Evolutionary conservation across 805 yeast genomes (phyloP).

Genomic region (Sugiyamaella marilandica): DNA sequence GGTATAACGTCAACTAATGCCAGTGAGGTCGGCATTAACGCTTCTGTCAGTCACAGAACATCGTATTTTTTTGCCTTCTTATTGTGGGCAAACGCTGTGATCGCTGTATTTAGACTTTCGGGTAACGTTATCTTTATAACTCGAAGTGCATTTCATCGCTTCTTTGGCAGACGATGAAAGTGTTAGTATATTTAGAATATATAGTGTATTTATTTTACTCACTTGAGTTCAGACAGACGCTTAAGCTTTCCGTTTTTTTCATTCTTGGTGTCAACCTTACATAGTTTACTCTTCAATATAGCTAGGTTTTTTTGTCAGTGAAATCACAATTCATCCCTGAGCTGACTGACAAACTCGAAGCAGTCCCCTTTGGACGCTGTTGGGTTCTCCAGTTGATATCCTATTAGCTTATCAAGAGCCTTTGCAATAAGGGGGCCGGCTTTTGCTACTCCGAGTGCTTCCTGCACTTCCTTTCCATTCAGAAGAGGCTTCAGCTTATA

Average conservation of each 20-base stretch:
- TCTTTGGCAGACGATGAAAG: constrained; percentile 19
- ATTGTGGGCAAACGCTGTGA: constrained; percentile 57
- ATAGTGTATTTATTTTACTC: constrained; percentile 1
- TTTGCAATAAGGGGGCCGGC: constrained; percentile 86
- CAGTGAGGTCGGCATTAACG: constrained; percentile 33
- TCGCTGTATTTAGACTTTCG: constrained; percentile 52
- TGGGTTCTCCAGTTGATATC: constrained; percentile 81
- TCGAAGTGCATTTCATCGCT: constrained; percentile 21
- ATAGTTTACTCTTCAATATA: background rate
- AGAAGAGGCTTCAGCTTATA: constrained; percentile 57
- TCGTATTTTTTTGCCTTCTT: constrained; percentile 42
- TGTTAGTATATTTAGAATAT: background rate
- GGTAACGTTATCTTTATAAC: constrained; percentile 49
- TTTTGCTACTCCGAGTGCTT: constrained; percentile 44
- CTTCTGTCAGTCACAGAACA: constrained; percentile 36
- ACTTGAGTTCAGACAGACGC: background rate
- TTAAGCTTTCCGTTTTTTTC: background rate
- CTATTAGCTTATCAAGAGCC: constrained; percentile 49
- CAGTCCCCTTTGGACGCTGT: constrained; percentile 49
- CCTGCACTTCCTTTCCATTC: constrained; percentile 59
- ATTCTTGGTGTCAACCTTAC: background rate
- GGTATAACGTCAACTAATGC: constrained; percentile 36
- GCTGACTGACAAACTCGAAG: constrained; percentile 33
- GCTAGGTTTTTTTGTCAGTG: background rate
- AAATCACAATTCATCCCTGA: too few relatives aligned